phyloP scores from a whole-genome alignment of 1,139 yeast species.

The Debaryomycetaceae sp. region DNA sequence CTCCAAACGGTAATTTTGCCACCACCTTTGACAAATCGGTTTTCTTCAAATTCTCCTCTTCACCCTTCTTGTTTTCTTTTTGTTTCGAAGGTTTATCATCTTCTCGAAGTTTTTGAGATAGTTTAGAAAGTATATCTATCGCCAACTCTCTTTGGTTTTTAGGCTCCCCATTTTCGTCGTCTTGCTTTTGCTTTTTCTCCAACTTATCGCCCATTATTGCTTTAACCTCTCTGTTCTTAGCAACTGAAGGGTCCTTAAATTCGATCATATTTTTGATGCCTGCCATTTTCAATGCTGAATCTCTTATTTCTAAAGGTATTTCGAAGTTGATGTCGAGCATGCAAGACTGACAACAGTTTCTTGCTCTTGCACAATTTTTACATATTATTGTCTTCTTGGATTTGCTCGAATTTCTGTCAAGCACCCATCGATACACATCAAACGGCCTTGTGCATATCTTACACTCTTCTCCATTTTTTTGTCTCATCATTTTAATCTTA shows the following conservation, averaged over 20 bases:
- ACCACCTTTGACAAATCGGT: constrained; percentile 49
- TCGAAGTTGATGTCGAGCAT: constrained; percentile 78
- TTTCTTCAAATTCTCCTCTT: constrained; percentile 21
- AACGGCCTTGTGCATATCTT: constrained; percentile 81
- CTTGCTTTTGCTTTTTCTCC: constrained; percentile 17
- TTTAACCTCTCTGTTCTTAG: constrained; percentile 39
- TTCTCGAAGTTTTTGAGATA: constrained; percentile 32
- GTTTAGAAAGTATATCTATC: constrained; percentile 31
- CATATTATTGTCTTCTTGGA: constrained; percentile 62
- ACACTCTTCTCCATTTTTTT: constrained; percentile 72
- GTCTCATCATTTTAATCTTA: constrained; percentile 68
- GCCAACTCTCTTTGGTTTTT: constrained; percentile 25
- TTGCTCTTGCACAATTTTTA: constrained; percentile 69
- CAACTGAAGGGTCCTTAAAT: constrained; percentile 13
- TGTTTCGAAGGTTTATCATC: constrained; percentile 6
- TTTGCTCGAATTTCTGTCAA: constrained; percentile 30
- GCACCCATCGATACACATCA: constrained; percentile 74
- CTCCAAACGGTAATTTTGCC: constrained; percentile 60
- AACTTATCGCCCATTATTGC: constrained; percentile 39
- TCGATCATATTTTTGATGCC: constrained; percentile 34
- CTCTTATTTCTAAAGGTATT: constrained; percentile 74
- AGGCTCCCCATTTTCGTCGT: constrained; percentile 13
- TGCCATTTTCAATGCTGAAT: constrained; percentile 76
- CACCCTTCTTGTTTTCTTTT: constrained; percentile 5
- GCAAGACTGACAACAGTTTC: constrained; percentile 87